Evolutionary conservation across 1,139 yeast genomes (phyloP), one percentile per base, ranked within the genome.

Genomic region (Nakaseomyces sp.): DNA sequence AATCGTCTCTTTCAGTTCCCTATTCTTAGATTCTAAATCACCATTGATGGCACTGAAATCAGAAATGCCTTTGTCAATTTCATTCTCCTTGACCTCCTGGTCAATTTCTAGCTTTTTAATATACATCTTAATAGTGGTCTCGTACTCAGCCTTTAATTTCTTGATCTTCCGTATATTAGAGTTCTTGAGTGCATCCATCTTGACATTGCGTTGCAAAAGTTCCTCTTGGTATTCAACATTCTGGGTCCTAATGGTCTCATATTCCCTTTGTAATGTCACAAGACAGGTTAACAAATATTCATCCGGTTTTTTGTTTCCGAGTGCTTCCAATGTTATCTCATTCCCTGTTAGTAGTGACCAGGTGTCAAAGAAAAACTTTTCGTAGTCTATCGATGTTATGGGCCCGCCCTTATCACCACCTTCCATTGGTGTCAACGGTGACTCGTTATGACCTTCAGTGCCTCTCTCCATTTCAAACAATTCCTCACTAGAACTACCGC

Each of bases 1-100:
- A 4, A 44, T 32, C 12, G 43, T 41, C 17, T 32, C 44, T 22
- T 47, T 44, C 9, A 49, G 25, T 32, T 20, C 18, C 8, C 18
- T 22, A 13, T 8, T 22, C 13, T 13, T 20, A 1, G 17, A 9
- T 22, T 35, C 28, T n/a, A 35, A 15, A 20, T 6, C 38, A 2
- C 10, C n/a, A 35, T 35, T 35, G 28, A 35, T 20, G 5, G 26
- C 4, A n/a, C 18, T 13, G 12, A 35, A 35, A 3, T 35, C 38
- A 10, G n/a, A 8, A n/a, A 35, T n/a, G 6, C 28, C 38, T 13
- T 35, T 13, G 5, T 22, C 26, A 20, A 13, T 13, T 5, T n/a
- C 28, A 4, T 35, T 20, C 12, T 45, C 49, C 22, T 43, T 44
- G 13, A 42, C 35, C 30, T 43, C 28, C 13, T 15, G 33, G 10